Conservation (phyloP, 768 basidiomycete genomes). For the Leccinum aurantiacum region DNA sequence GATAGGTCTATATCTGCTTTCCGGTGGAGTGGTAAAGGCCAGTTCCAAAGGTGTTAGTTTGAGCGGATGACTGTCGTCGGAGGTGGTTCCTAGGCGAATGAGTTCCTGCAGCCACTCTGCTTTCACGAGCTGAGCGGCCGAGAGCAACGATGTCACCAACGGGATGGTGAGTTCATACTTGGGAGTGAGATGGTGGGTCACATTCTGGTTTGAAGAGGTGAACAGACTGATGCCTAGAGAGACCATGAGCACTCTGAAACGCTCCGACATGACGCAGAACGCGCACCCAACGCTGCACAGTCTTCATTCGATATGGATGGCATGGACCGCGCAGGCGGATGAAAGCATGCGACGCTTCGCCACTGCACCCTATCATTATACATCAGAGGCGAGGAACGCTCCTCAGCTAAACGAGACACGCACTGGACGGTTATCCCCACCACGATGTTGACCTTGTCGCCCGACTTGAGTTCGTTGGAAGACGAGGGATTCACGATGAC, state of each 20-base stretch:
- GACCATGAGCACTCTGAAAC: neutral
- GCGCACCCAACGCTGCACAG: constrained; percentile 57
- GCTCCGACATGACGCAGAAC: constrained; percentile 2
- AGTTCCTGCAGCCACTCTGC: constrained; percentile 68
- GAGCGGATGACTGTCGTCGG: constrained; percentile 34
- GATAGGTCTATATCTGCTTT: constrained; percentile 56
- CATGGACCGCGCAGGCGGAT: constrained; percentile 37
- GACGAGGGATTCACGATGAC: constrained; percentile 39
- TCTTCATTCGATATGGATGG: constrained; percentile 38
- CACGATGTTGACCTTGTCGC: constrained; percentile 52
- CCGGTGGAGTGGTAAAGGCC: constrained; percentile 47
- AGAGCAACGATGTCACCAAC: constrained; percentile 59
- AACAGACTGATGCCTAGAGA: constrained; percentile 53
- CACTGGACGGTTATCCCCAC: constrained; percentile 47
- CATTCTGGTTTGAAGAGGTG: constrained; percentile 40
- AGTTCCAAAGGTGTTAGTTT: constrained; percentile 47
- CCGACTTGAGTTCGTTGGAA: constrained; percentile 47
- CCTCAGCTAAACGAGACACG: constrained; percentile 15
- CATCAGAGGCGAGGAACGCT: neutral
- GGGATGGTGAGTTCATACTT: constrained; percentile 48
- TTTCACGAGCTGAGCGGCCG: constrained; percentile 57
- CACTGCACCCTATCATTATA: constrained; percentile 45
- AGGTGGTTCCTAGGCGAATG: constrained; percentile 47
- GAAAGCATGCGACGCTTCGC: constrained; percentile 51
- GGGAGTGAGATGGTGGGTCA: constrained; percentile 66